A percentile compares a stretch with the other conserved stretches of the same genome.
Conservation (phyloP, 2,329 filamentous ascomycete species). For the Myriangium duriaei region DNA sequence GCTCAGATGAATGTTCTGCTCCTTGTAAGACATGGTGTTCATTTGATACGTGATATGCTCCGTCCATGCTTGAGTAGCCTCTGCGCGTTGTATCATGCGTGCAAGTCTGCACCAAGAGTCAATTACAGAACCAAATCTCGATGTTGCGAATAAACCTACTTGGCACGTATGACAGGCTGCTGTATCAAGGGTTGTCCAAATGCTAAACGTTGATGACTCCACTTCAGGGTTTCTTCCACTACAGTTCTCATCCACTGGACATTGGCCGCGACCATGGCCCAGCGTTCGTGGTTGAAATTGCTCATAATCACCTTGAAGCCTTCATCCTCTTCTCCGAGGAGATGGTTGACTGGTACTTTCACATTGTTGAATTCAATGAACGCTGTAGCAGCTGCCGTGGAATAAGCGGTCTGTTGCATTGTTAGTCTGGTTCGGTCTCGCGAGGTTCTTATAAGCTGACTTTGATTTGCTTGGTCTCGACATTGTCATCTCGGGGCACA, state of each 20-base stretch:
- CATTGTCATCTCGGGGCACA: conserved; percentile 59
- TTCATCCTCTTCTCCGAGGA: conserved; percentile 73
- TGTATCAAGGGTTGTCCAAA: conserved; percentile 73
- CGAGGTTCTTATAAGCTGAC: not conserved
- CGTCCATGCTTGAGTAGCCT: conserved; percentile 76
- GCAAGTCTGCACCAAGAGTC: conserved; percentile 39
- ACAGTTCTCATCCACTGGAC: conserved; percentile 55
- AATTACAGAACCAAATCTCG: too few species aligned
- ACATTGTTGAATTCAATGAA: conserved; percentile 78
- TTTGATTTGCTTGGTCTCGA: conserved; percentile 67
- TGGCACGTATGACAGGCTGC: conserved; percentile 69
- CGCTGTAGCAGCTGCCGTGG: conserved; percentile 62
- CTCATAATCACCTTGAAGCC: conserved; percentile 72
- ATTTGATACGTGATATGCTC: conserved; percentile 80
- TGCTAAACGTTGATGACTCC: conserved; percentile 75
- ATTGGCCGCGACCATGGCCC: conserved; percentile 38
- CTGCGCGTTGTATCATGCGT: conserved; percentile 72
- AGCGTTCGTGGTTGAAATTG: conserved; percentile 66
- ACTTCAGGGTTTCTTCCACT: conserved; percentile 76
- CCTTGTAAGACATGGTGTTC: conserved; percentile 67
- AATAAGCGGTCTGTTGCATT: conserved; percentile 52
- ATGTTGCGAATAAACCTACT: conserved; percentile 32
- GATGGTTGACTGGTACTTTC: conserved; percentile 66
- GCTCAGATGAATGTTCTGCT: conserved; percentile 62
- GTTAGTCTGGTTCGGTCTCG: not conserved